Base-by-base conservation (phyloP, 2,329 filamentous ascomycete species). In the Ophiosphaerella herpotricha region DNA sequence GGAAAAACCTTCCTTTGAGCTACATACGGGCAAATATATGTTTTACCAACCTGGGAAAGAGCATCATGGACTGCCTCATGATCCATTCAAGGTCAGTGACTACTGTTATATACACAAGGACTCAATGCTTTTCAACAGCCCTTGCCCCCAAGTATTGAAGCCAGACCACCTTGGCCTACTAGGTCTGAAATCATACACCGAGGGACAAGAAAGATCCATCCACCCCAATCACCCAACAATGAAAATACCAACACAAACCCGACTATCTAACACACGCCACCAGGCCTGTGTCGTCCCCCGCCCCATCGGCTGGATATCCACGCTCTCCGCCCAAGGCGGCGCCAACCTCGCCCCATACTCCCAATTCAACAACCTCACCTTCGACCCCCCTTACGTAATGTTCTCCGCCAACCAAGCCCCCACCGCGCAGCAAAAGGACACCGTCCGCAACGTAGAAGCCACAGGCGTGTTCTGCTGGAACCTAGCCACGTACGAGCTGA, bases 231-330 rank as follows among this genome's bases (percentile, higher is more conserved):
- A 33, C 26, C 14, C 32, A 43, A 40, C 24, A 35, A 39, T 5
- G 24, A 39, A n/a, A n/a, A 5, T 43, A 38, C 24, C 26, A 11
- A 12, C 23, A 14, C 33, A 41, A 21, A 23, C 13, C 24, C 9
- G 9, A 23, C 29, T 16, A 37, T 23, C 16, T 9, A 39, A 35
- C 31, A n/a, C 8, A 46, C 36, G 12, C 38, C 34, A 23, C 43
- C 49, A 81, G 77, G 76, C 77, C 31, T 85, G 83, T 66, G 82
- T 86, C 2, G 73, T 85, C 36, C 83, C 83, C 13, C 78, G 83
- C 13, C 82, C 83, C 18, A 85, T 86, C 43, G 84, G 83, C 55
- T 86, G 83, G 82, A 85, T 86, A 60, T 82, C 78, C 18, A 84
- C 83, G 0, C 74, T 78, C 50, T 79, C 77, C n/a, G 60, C 62